Base-by-base conservation (phyloP, 139 green algal species). In the Chlorella vulgaris region DNA sequence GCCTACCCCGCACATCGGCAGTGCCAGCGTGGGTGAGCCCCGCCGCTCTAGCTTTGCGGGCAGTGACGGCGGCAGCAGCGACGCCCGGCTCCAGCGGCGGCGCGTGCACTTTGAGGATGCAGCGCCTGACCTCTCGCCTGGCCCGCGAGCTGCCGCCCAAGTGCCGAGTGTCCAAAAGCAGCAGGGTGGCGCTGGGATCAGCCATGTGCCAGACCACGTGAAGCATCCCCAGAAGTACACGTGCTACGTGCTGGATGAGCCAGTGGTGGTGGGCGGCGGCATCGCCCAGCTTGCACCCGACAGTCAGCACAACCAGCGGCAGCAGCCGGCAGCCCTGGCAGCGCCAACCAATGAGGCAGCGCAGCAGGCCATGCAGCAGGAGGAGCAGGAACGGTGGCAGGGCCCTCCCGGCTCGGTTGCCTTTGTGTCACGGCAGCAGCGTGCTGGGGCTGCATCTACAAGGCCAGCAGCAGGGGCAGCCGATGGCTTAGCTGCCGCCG, bases 221-320 rank as follows among this genome's bases (percentile, higher is more conserved):
- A 42, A 74, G n/a, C 62, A 90, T 61, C 86, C 86, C 7, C 61
- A 81, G 3, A 78, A 70, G 51, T 81, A 66, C 76, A 86, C 69
- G 10, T 81, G 75, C 68, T 92, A 92, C 69, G 60, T 73, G 10
- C 84, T 92, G 55, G 88, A 91, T 53, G 82, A 91, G 76, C 79
- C 82, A 24, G 43, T 92, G n/a, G 28, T 84, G 3, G 84, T 92
- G 53, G 88, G 88, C 15, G 85, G 88, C 36, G 88, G 88, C 35
- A 84, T 82, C 26, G 67, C 26, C 33, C 83, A 87, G 67, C 76
- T 83, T 39, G 42, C 38, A 13, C 4, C 19, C 10, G 31, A 8
- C 28, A 50, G 50, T 26, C 47, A 76, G 63, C 38, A 53, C 39
- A 21, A 58, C 13, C 35, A 71, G n/a, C 33, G 74, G 15, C 21